Base-by-base conservation (phyloP, 805 yeast genomes). In the Candida ficus region DNA sequence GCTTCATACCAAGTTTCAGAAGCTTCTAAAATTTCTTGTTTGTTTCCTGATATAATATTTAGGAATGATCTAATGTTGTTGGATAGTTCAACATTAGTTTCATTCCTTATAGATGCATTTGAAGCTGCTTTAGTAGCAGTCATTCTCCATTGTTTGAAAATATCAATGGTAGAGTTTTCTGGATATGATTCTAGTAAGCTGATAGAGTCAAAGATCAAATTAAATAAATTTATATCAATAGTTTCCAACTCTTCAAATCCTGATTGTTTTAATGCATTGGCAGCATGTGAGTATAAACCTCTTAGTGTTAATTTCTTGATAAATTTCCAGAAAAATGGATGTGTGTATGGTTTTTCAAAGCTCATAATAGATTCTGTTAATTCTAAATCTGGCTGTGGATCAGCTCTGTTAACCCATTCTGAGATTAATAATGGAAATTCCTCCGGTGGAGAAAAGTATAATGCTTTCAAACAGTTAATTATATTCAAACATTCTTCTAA, bases 1-100 rank as follows among this genome's bases (percentile, higher is more conserved):
- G 79, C 67, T 53, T 84, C 93, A 54, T 79, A 83, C 95, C 95
- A 84, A 0, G 75, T 60, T 7, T 66, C 64, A 13, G 85, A 71
- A 50, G 64, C 67, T 13, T 66, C 64, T 4, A 76, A 55, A 18
- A 82, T 81, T 4, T 78, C 66, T 29, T 53, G 49, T 36, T 64
- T 60, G 35, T 65, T 57, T 16, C 74, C 74, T 25, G 68, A 53
- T 1, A 68, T 41, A 16, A 69, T 46, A 13, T 53, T 42, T 20
- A 69, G 44, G 7, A 64, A 53, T 20, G 58, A 57, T 44, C 53
- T 60, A 19, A 68, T 48, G 38, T 47, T 44, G 30, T 55, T 59
- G 5, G 63, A 31, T 16, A 44, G 38, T 18, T 42, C 50, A 28
- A 45, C 36, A 22, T 51, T 42, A 10, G 19, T 27, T 17, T 51